phyloP scores from a whole-genome alignment of 2,329 filamentous ascomycete genomes.

The Colletotrichum lini region DNA sequence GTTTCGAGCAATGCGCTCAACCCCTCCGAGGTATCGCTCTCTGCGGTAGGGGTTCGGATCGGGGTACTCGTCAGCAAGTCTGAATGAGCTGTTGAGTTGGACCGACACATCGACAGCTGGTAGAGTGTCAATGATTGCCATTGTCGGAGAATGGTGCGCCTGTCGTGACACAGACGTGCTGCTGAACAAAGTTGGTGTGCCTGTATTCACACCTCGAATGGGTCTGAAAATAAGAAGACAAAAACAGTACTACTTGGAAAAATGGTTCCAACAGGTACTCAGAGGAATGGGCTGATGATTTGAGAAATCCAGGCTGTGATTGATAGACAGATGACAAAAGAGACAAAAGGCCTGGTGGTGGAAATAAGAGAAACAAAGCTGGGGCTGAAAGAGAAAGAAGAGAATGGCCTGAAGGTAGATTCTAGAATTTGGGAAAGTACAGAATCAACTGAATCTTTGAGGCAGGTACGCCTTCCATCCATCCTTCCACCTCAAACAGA shows the following conservation, averaged over 20 bases:
- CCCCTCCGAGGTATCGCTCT: conserved; percentile 24
- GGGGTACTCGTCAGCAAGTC: conserved; percentile 25
- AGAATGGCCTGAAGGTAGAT: not conserved
- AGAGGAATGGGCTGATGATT: not conserved
- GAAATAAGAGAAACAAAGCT: not conserved
- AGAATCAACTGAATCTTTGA: not conserved
- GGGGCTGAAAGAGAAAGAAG: not conserved
- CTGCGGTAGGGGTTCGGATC: conserved; percentile 1
- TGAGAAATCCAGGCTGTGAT: not conserved
- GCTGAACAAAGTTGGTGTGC: not conserved
- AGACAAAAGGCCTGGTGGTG: not conserved
- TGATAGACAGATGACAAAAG: not conserved
- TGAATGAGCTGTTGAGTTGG: conserved; percentile 11
- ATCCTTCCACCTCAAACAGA: no score
- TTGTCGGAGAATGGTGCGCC: not conserved
- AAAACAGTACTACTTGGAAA: not conserved
- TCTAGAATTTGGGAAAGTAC: not conserved
- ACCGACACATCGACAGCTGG: conserved; percentile 27
- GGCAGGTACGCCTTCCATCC: not conserved
- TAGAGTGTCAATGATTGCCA: conserved; percentile 31
- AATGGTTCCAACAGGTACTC: not conserved
- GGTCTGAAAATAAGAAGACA: not conserved
- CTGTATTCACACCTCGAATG: not conserved
- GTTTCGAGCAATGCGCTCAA: conserved; percentile 35
- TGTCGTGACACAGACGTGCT: not conserved